Evolutionary conservation across 2,329 filamentous ascomycete genomes (phyloP).

Genomic region (Arachnomyces sp.): DNA sequence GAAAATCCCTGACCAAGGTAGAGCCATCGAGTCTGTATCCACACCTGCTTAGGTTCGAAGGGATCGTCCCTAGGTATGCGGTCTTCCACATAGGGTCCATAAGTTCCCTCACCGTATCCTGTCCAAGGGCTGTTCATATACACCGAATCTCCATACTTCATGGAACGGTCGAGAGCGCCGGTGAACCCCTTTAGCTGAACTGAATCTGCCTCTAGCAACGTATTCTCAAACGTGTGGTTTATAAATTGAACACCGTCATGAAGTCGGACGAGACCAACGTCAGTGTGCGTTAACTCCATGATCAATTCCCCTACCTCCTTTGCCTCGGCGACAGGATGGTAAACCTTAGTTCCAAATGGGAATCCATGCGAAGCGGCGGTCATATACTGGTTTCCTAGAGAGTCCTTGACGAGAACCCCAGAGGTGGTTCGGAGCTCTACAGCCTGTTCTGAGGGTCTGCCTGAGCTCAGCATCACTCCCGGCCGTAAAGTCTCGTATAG

Average conservation of each 20-base stretch:
- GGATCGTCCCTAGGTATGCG: slow-evolving; percentile 3
- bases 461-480: slow-evolving; percentile 9
- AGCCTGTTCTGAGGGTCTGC: not conserved
- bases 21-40: slow-evolving; percentile 9
- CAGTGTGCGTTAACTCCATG: slow-evolving; percentile 3
- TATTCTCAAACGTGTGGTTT: slow-evolving; percentile 6
- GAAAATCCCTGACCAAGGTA: slow-evolving; percentile 11
- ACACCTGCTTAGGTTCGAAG: slow-evolving; percentile 1
- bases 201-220: not conserved
- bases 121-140: slow-evolving; percentile 7
- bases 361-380: not conserved
- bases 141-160: not conserved
- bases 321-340: slow-evolving; percentile 5
- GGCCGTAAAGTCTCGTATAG: slow-evolving; percentile 8
- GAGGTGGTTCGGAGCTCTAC: slow-evolving; percentile 4
- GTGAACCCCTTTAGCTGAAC: not conserved
- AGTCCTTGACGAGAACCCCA: slow-evolving; percentile 7
- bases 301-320: not conserved
- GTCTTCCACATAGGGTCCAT: not conserved
- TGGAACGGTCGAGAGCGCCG: no score
- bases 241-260: not conserved
- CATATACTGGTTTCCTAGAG: slow-evolving; percentile 1
- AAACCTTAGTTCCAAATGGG: slow-evolving; percentile 2
- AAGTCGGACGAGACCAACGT: slow-evolving; percentile 5
- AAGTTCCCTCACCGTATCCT: slow-evolving; percentile 4